phyloP scores from a whole-genome alignment of 225 moss, liverwort and hornwort genomes.

The Pleurozium schreberi region DNA sequence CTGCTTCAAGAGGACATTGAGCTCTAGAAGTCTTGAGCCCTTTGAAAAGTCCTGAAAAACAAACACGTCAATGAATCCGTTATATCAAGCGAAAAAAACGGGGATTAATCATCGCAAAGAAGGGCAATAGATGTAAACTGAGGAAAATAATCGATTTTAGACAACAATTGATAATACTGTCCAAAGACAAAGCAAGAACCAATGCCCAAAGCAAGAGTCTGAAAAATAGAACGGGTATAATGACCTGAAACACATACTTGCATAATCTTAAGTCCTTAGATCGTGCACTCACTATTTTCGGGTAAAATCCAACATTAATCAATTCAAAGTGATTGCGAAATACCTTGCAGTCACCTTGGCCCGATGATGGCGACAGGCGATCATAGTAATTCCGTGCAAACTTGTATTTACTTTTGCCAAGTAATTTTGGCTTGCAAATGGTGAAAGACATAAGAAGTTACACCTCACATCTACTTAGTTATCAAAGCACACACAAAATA shows the following conservation, averaged over 20 bases:
- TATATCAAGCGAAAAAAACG: not conserved
- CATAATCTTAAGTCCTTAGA: not conserved
- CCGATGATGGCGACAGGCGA: not conserved
- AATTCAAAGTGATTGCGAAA: not conserved
- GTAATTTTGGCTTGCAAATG: conserved; percentile 37
- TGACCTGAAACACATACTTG: not conserved
- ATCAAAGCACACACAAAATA: not conserved
- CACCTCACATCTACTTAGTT: not conserved
- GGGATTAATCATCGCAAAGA: not conserved
- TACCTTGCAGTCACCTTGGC: conserved; percentile 22
- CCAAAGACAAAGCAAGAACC: not conserved
- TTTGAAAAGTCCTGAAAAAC: conserved; percentile 33
- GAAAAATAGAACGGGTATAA: not conserved
- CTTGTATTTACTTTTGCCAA: conserved; percentile 46
- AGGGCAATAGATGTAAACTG: not conserved
- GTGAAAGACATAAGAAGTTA: not conserved
- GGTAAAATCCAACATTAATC: not conserved
- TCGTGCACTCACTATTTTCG: not conserved
- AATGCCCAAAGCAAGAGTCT: not conserved
- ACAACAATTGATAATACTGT: not conserved
- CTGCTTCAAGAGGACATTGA: conserved; percentile 50
- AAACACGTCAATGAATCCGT: not conserved
- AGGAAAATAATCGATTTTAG: not conserved
- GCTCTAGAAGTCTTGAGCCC: conserved; percentile 46
- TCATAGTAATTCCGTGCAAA: conserved; percentile 54